phyloP scores from a whole-genome alignment of 2,329 filamentous ascomycete species.

The Didymella pinodella region DNA sequence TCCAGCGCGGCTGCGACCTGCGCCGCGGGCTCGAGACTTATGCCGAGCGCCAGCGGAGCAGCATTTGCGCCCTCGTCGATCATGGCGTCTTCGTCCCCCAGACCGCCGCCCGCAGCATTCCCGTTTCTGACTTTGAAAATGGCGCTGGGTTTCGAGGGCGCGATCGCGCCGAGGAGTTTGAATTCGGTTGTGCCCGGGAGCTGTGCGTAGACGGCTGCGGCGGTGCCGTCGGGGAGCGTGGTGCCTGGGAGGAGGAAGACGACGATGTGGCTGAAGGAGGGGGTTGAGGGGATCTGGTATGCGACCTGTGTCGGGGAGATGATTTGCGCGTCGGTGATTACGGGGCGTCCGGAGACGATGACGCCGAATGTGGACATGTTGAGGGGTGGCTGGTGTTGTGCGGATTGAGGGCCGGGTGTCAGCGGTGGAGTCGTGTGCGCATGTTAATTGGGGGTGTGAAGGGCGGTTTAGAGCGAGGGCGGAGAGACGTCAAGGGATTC shows the following conservation, averaged over 20 bases:
- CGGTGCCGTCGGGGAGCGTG: conserved; percentile 74
- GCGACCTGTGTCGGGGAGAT: conserved; percentile 69
- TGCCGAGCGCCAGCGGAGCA: conserved; percentile 71
- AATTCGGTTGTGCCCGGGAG: conserved; percentile 70
- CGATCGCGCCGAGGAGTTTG: conserved; percentile 86
- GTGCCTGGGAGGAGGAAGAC: conserved; percentile 87
- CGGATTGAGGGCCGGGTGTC: not conserved
- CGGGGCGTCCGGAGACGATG: conserved; percentile 67
- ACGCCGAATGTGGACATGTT: conserved; percentile 66
- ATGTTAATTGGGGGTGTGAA: not conserved
- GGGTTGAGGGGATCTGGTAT: conserved; percentile 70
- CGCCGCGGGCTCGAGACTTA: conserved; percentile 79
- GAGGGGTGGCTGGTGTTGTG: not conserved
- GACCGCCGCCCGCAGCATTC: conserved; percentile 48
- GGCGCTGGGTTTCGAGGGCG: conserved; percentile 87
- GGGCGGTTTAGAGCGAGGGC: not conserved
- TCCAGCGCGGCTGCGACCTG: conserved; percentile 75
- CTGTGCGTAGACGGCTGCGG: conserved; percentile 89
- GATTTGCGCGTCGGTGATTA: conserved; percentile 64
- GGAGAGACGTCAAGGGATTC: not conserved
- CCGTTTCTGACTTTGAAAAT: conserved; percentile 77
- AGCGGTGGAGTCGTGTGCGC: not conserved
- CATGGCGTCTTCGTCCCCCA: conserved; percentile 57
- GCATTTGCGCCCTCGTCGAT: conserved; percentile 49
- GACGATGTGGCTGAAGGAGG: conserved; percentile 75